Evolutionary conservation across 495 filamentous ascomycete species (phyloP), one percentile per base, ranked within the genome.

Genomic region (Filosporella fistucella): DNA sequence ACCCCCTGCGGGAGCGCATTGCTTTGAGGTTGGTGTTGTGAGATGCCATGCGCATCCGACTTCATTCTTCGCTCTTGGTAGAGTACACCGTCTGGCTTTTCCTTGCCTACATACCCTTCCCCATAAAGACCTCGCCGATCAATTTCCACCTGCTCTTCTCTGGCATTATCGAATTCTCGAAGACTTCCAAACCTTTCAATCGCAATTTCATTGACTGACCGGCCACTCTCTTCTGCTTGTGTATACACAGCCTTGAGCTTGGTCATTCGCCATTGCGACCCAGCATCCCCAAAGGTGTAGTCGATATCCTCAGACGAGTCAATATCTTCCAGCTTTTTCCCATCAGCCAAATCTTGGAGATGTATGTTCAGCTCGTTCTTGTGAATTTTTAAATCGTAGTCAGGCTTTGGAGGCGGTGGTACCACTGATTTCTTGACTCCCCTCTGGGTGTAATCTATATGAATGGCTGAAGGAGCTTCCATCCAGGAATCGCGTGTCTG

Each of bases 201-300:
- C 1, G 93, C 93, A 44, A 96, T 68, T 22, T 90, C 87, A 21
- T 97, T 91, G 14, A 93, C 70, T 6, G 77, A 30, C 42, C 71
- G 73, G 2, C 83, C 83, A 9, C 69, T 82, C 58, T 91, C 83
- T 55, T 95, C 76, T 0, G 88, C 84, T 45, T 82, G 78, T 41
- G 82, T 77, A 67, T 95, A 95, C 14, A 95, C 84, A 6, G 83
- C 85, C 55, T 85, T 89, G 22, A 99, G 76, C 60, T 88, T 95
- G 25, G 83, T 91, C 91, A 97, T 96, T 36, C 93, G 81, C 91
- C 94, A 99, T 51, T 85, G 76, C 14, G 90, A 88, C 0, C 94
- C 93, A 12, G 78, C 63, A 63, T 99, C 94, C 14, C 93, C 93
- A 66, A 99, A 95, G 0, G 70, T 86, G 60, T 97, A 99, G 48